phyloP scores from a whole-genome alignment of 2,329 filamentous ascomycete species.

The Podosphaera xanthii region DNA sequence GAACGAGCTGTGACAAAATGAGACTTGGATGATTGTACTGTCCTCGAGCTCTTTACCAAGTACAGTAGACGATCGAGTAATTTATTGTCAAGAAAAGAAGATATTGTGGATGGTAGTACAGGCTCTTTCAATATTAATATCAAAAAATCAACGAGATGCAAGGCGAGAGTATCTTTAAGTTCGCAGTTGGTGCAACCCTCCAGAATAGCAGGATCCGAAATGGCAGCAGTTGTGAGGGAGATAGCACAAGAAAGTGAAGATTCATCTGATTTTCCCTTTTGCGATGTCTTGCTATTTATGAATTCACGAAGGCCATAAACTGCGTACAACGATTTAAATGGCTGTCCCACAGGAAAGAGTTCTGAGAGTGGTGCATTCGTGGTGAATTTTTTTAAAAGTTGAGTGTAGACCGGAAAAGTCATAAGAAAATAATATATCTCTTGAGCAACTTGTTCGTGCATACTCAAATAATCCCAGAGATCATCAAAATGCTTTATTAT shows the following conservation, averaged over 20 bases:
- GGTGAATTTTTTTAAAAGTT: slow-evolving; percentile 35
- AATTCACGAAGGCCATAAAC: slow-evolving; percentile 42
- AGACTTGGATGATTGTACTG: slow-evolving; percentile 9
- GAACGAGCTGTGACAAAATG: slow-evolving; percentile 20
- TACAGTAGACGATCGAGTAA: slow-evolving; percentile 16
- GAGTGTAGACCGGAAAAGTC: slow-evolving; percentile 44
- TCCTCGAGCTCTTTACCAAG: slow-evolving; percentile 12
- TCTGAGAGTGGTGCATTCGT: slow-evolving; percentile 29
- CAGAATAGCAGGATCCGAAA: slow-evolving; percentile 33
- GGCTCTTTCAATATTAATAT: slow-evolving; percentile 27
- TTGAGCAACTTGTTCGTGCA: slow-evolving; percentile 43
- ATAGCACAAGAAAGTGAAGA: slow-evolving; percentile 23
- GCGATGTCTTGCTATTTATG: slow-evolving; percentile 18
- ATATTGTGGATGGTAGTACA: slow-evolving; percentile 15
- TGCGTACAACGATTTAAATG: slow-evolving; percentile 53
- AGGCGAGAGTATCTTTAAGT: slow-evolving; percentile 26
- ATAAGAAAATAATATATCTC: slow-evolving; percentile 48
- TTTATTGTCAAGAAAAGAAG: slow-evolving; percentile 15
- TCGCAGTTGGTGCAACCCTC: slow-evolving; percentile 21
- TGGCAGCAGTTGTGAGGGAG: slow-evolving; percentile 32
- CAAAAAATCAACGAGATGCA: slow-evolving; percentile 33
- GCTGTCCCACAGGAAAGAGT: slow-evolving; percentile 44
- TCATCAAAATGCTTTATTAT: slow-evolving; percentile 65
- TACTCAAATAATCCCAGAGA: slow-evolving; percentile 57
- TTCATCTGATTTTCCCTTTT: slow-evolving; percentile 13